Conservation (phyloP, 2,329 filamentous ascomycete species). For the Ustilaginoidea virens region DNA sequence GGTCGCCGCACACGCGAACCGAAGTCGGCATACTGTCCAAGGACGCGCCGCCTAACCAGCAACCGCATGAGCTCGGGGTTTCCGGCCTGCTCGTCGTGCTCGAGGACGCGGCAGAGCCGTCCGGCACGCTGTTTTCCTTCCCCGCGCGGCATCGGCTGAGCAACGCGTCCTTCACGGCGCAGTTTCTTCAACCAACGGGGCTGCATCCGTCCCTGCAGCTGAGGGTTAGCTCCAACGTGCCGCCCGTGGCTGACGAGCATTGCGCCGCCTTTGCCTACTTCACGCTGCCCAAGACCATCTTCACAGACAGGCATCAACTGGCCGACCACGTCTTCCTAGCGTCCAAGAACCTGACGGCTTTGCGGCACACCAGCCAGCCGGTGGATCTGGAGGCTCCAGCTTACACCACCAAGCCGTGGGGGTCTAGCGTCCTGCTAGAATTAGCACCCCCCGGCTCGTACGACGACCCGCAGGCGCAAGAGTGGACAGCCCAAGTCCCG, state of each 20-base stretch:
- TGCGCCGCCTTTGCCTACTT: slow-evolving; percentile 70
- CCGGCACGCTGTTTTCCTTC: slow-evolving; percentile 69
- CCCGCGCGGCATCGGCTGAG: slow-evolving; percentile 59
- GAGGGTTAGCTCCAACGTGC: slow-evolving; percentile 36
- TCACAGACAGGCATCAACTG: slow-evolving; percentile 80
- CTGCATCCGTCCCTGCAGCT: slow-evolving; percentile 72
- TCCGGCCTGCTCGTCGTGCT: slow-evolving; percentile 67
- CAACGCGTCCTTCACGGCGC: slow-evolving; percentile 39
- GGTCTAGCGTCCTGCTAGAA: slow-evolving; percentile 62
- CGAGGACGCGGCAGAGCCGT: slow-evolving; percentile 56
- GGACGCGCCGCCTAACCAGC: slow-evolving; percentile 41
- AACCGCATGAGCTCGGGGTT: slow-evolving; percentile 61
- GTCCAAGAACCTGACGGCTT: slow-evolving; percentile 59
- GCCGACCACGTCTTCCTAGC: slow-evolving; percentile 59
- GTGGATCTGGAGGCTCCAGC: slow-evolving; percentile 84
- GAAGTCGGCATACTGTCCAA: slow-evolving; percentile 69
- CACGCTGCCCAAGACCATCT: slow-evolving; percentile 66
- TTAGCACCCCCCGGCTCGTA: slow-evolving; percentile 38
- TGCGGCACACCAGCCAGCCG: slow-evolving; percentile 56
- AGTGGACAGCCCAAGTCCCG: slow-evolving; percentile 58
- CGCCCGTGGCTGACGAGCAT: slow-evolving; percentile 34
- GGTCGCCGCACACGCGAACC: slow-evolving; percentile 36
- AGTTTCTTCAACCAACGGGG: slow-evolving; percentile 57
- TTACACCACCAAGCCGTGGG: slow-evolving; percentile 65
- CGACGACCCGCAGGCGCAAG: slow-evolving; percentile 20